Evolutionary conservation across 1,139 yeast genomes (phyloP).

Genomic region (Zhuliangozyma parablackwelliae): DNA sequence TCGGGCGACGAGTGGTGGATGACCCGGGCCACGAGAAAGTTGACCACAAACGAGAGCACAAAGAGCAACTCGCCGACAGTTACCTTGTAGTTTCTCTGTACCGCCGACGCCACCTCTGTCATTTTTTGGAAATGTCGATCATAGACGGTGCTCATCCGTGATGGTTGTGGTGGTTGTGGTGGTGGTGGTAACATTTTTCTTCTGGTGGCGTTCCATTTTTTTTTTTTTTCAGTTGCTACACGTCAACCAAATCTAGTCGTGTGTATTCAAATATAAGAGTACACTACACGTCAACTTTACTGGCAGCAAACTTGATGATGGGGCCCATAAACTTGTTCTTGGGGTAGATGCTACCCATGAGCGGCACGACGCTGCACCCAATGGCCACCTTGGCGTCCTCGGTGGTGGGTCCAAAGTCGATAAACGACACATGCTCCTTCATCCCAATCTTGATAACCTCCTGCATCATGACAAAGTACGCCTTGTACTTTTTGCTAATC

Average conservation of each 20-base stretch:
- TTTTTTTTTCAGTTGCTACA: slow-evolving; percentile 4
- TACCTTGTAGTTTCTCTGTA: slow-evolving; percentile 10
- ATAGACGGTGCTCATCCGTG: slow-evolving; percentile 11
- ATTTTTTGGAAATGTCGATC: slow-evolving; percentile 16
- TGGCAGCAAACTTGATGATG: slow-evolving; percentile 17
- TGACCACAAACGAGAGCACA: slow-evolving; percentile 26
- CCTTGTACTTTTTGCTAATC: slow-evolving; percentile 33
- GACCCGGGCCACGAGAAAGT: slow-evolving; percentile 28
- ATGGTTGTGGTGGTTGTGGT: too few relatives aligned
- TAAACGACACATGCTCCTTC: slow-evolving; percentile 33
- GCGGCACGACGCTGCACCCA: slow-evolving; percentile 34
- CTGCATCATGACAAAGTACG: slow-evolving; percentile 48
- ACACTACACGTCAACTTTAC: slow-evolving; percentile 16
- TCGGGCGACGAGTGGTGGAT: slow-evolving; percentile 30
- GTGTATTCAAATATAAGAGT: too few relatives aligned
- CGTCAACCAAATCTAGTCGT: slow-evolving; percentile 11
- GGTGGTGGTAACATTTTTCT: too few relatives aligned
- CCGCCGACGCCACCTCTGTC: slow-evolving; percentile 2
- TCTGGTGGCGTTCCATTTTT: neutral
- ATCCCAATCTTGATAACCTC: slow-evolving; percentile 38
- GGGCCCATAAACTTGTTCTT: slow-evolving; percentile 14
- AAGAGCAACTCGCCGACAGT: slow-evolving; percentile 20
- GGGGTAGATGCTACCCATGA: slow-evolving; percentile 25
- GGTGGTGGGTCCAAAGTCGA: slow-evolving; percentile 38
- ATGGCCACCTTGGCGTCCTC: slow-evolving; percentile 39